A percentile compares a stretch with the other conserved stretches of the same genome.
Conservation (phyloP, 192 early-diverging fungal species). For the Umbelopsis isabellina region DNA sequence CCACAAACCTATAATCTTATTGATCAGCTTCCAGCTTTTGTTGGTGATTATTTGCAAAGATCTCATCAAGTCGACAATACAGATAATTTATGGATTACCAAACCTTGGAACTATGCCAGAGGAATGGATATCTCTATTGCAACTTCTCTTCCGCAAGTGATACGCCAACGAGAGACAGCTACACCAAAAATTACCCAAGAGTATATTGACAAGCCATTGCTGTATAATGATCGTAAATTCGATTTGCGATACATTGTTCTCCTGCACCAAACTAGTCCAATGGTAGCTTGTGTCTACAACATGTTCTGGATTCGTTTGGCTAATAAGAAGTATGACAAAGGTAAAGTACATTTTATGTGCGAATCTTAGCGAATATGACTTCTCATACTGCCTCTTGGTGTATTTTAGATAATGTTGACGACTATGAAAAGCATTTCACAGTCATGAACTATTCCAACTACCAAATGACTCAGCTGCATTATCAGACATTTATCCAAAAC, state of each 20-base stretch:
- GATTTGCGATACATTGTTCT: constrained; percentile 52
- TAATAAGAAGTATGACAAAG: constrained; percentile 40
- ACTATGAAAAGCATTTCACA: constrained; percentile 54
- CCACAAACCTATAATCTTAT: constrained; percentile 48
- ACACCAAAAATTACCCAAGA: constrained; percentile 49
- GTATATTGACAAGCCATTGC: constrained; percentile 47
- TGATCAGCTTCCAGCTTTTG: constrained; percentile 43
- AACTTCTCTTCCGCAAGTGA: constrained; percentile 41
- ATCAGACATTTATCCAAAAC: constrained; percentile 50
- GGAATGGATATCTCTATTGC: constrained; percentile 46
- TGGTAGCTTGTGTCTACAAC: constrained; percentile 44
- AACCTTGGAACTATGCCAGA: constrained; percentile 49
- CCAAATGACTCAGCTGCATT: constrained; percentile 50
- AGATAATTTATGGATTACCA: constrained; percentile 52
- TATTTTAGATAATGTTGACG: constrained; percentile 41
- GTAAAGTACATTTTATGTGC: neutral
- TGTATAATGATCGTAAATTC: constrained; percentile 56
- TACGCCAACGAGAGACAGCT: constrained; percentile 44
- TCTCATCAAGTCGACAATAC: constrained; percentile 27
- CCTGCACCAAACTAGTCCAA: constrained; percentile 45
- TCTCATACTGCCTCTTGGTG: constrained; percentile 2
- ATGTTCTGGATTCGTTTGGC: constrained; percentile 58
- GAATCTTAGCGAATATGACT: neutral
- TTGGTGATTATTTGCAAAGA: constrained; percentile 41
- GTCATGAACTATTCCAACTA: constrained; percentile 54